A percentile compares a stretch with the other conserved stretches of the same genome.
These are phyloP conservation scores for Cerrena zonata DNA, from an alignment of 1,284 basidiomycete species.

Conservation along the genomic window DNA sequence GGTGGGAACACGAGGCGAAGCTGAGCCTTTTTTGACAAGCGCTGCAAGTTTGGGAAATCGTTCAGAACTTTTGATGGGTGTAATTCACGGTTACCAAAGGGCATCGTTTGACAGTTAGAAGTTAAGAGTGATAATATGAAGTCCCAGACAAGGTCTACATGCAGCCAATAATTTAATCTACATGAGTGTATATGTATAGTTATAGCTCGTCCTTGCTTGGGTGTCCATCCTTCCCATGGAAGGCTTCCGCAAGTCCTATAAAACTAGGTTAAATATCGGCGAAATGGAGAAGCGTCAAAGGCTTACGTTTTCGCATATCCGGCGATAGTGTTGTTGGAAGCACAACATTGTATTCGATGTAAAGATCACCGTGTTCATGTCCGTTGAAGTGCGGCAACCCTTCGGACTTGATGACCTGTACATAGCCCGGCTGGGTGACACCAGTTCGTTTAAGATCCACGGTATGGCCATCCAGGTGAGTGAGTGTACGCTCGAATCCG, in stretches of 20 bases:
- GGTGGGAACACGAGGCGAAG: neutral
- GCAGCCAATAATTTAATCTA: neutral
- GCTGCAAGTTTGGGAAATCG: neutral
- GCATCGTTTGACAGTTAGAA: no score
- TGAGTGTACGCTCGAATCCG: constrained; percentile 80
- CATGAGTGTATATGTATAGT: constrained; percentile 1
- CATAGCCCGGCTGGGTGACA: constrained; percentile 89
- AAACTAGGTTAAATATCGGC: no score
- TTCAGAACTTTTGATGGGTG: no score
- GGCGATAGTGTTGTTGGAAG: constrained; percentile 68
- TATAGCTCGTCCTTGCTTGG: constrained; percentile 51
- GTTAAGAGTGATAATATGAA: neutral
- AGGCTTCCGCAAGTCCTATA: constrained; percentile 52
- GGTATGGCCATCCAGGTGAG: constrained; percentile 83
- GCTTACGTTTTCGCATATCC: constrained; percentile 63
- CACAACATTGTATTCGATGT: constrained; percentile 86
- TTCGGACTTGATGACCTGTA: constrained; percentile 79
- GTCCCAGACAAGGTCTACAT: neutral
- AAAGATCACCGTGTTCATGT: constrained; percentile 73
- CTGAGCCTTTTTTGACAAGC: neutral
- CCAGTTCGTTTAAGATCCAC: constrained; percentile 66
- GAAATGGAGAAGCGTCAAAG: neutral
- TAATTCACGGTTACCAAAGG: no score
- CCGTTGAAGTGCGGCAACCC: constrained; percentile 76
- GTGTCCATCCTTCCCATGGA: constrained; percentile 36